Evolutionary conservation across 2,329 filamentous ascomycete genomes (phyloP), one percentile per base, ranked within the genome.

Genomic region (Aspergillus nomiae): DNA sequence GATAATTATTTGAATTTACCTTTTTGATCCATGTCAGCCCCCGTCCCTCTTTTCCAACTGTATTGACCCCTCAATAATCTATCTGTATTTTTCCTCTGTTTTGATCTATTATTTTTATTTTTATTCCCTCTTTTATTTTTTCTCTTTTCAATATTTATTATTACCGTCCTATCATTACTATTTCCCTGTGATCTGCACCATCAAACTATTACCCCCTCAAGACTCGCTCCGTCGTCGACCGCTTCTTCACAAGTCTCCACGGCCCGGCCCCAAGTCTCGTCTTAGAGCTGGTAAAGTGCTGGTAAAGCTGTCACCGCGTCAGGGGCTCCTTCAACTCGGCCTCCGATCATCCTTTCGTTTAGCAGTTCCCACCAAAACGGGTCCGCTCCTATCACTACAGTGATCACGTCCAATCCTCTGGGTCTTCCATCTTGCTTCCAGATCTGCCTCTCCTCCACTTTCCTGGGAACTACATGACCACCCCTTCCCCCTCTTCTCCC

Each of bases 311-410:
- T 76, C 74, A 76, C 69, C 72, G 73, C 71, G 72, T 76, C 72
- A 76, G 74, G 74, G 74, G 72, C 69, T 73, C 63, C 67, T 69
- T 70, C 71, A 66, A 61, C 66, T 66, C 66, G 60, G 65, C 61
- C 62, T 65, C 60, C 58, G 59, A 63, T 65, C 63, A 65, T 64
- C 67, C 67, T 66, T 68, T 70, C 63, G 61, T 69, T 69, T 73
- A 72, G 67, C 56, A 67, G 67, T 71, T 69, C 73, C 70, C 74
- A 72, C 72, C 70, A 64, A 67, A 68, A 73, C 70, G 73, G 77
- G 70, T 74, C 74, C 69, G 73, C 74, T 75, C 73, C 73, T 74
- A 74, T 76, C 72, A 72, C 65, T 71, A 65, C 71, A 71, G 67
- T 73, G 68, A 70, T 70, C 70, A 68, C 64, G 67, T 68, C 69